These are phyloP conservation scores for Dactylellina drechsleri DNA, from an alignment of 2,329 filamentous ascomycete species.

Conservation along the genomic window DNA sequence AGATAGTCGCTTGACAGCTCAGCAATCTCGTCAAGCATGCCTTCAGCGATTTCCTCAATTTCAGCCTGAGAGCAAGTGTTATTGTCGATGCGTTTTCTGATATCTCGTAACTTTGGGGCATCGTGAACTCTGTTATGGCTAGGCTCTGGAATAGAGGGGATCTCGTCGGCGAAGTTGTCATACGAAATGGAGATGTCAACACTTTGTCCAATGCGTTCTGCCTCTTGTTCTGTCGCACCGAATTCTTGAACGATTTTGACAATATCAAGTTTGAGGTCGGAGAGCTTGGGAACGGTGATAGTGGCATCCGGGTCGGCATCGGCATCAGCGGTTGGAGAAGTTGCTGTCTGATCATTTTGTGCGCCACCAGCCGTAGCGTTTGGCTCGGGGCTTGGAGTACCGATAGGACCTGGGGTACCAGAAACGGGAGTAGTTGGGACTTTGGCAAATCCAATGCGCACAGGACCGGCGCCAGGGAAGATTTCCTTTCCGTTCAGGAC, in stretches of 20 bases:
- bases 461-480: constrained; percentile 92
- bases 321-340: constrained; percentile 61
- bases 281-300: constrained; percentile 76
- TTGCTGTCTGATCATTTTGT: constrained; percentile 59
- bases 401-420: constrained; percentile 87
- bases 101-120: constrained; percentile 91
- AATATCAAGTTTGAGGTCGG: constrained; percentile 84
- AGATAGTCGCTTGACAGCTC: constrained; percentile 86
- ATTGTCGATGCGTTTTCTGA: constrained; percentile 97
- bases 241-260: constrained; percentile 86
- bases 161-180: constrained; percentile 78
- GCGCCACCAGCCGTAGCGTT: constrained; percentile 67
- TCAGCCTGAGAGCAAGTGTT: constrained; percentile 84
- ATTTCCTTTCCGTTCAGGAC: constrained; percentile 96
- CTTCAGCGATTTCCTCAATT: constrained; percentile 89
- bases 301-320: constrained; percentile 62
- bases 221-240: constrained; percentile 83
- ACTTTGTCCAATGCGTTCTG: constrained; percentile 74
- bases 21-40: constrained; percentile 96
- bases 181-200: constrained; percentile 82
- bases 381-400: constrained; percentile 88
- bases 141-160: constrained; percentile 87
- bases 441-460: constrained; percentile 97
- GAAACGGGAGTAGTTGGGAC: constrained; percentile 80
- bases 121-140: constrained; percentile 90